Percentiles rank a stretch among this genome's conserved stretches.
Conservation (phyloP, 345 rosid species). For the Mangifera indica region DNA sequence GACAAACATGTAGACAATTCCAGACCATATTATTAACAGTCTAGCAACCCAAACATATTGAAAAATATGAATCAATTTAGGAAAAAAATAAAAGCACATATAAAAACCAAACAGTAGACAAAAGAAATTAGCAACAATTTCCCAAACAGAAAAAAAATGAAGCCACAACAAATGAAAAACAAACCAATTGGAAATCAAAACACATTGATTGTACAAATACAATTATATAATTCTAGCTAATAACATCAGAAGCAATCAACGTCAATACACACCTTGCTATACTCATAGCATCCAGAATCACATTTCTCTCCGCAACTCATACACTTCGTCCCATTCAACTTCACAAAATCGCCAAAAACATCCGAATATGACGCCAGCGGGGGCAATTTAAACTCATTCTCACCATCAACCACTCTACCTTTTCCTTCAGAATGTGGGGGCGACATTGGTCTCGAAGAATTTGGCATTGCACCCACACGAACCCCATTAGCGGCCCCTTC, state of each 20-base stretch:
- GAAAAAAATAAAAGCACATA: neutral
- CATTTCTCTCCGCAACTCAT: constrained; percentile 50
- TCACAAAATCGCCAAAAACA: constrained; percentile 52
- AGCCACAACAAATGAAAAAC: neutral
- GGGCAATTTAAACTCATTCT: constrained; percentile 43
- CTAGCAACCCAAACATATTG: neutral
- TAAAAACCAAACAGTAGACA: neutral
- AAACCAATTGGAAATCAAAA: too few relatives aligned
- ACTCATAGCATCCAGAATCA: constrained; percentile 53
- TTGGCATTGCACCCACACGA: constrained; percentile 70
- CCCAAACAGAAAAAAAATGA: neutral
- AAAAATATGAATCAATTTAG: too few relatives aligned
- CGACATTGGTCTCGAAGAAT: constrained; percentile 57
- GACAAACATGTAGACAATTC: neutral
- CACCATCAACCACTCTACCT: constrained; percentile 22
- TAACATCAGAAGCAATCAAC: neutral
- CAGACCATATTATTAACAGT: neutral
- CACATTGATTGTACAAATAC: neutral
- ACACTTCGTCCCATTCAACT: constrained; percentile 38
- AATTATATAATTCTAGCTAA: neutral
- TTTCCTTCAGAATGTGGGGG: constrained; percentile 30
- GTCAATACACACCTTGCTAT: constrained; percentile 45
- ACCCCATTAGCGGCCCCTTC: constrained; percentile 70
- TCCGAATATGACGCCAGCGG: constrained; percentile 74
- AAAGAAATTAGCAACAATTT: neutral